Percentiles rank a stretch among this genome's conserved stretches.
Evolutionary conservation across 257 asterid genomes (phyloP).

Genomic region (Osmanthus fragrans): DNA sequence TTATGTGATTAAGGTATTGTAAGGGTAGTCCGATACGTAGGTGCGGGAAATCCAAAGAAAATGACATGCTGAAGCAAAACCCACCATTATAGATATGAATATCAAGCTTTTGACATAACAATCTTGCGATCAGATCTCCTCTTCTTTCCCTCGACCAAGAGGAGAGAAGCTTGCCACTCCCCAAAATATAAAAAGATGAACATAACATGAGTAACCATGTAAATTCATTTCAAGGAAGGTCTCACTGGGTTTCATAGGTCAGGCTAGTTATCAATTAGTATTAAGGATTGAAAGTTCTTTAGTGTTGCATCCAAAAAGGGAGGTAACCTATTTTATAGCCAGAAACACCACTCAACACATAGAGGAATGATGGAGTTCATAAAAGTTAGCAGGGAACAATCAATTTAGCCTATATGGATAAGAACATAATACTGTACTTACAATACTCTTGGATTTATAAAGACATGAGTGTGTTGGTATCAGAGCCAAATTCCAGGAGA

Average conservation of each 20-base stretch:
- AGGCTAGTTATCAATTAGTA: background rate
- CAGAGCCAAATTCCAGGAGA: background rate
- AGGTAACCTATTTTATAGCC: background rate
- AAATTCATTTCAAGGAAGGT: background rate
- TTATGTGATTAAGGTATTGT: background rate
- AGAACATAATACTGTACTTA: background rate
- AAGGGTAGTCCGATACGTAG: background rate
- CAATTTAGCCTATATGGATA: background rate
- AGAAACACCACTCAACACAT: background rate
- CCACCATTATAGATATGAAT: background rate
- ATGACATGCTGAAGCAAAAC: background rate
- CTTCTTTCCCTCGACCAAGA: background rate
- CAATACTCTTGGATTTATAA: background rate
- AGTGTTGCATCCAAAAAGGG: background rate
- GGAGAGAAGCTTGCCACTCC: background rate
- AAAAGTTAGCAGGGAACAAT: background rate
- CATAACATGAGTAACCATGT: background rate
- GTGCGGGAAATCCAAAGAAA: background rate
- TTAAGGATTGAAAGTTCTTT: background rate
- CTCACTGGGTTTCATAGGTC: background rate
- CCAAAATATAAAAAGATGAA: background rate
- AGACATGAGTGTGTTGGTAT: background rate
- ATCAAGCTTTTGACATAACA: background rate
- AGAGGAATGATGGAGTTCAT: background rate
- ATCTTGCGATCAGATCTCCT: background rate